Conservation (phyloP, 2,329 filamentous ascomycete species). For the Coleophoma eucalyptorum region DNA sequence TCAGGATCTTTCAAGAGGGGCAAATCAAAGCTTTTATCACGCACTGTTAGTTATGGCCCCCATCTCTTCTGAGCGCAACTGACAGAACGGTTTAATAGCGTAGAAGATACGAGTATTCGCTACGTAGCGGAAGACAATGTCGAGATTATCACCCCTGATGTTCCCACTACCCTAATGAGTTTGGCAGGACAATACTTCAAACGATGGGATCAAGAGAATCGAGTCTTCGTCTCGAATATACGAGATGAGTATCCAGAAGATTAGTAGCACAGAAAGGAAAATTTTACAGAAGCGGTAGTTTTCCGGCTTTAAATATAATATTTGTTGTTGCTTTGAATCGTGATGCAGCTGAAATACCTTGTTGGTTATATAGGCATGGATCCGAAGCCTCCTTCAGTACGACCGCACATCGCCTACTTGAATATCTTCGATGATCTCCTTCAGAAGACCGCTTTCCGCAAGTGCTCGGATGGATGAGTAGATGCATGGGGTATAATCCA, state of each 20-base stretch:
- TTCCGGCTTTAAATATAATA: no score
- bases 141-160: constrained; percentile 47
- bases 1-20: constrained; percentile 53
- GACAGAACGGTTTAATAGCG: constrained; percentile 39
- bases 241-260: constrained; percentile 84
- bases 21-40: constrained; percentile 75
- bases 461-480: constrained; percentile 67
- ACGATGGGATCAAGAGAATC: constrained; percentile 65
- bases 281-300: no score
- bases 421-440: constrained; percentile 29
- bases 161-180: constrained; percentile 58
- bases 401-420: background rate
- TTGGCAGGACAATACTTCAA: constrained; percentile 86
- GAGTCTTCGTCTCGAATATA: constrained; percentile 79
- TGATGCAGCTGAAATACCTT: no score
- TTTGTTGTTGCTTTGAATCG: no score
- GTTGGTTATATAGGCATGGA: no score
- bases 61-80: constrained; percentile 12
- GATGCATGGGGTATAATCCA: constrained; percentile 68
- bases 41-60: constrained; percentile 66
- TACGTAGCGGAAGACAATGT: constrained; percentile 85
- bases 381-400: no score
- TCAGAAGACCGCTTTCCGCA: constrained; percentile 61
- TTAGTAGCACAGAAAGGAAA: constrained; percentile 31
- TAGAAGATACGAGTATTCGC: constrained; percentile 63